These are phyloP conservation scores for Pontederia paniculata DNA, from an alignment of 176 grass and related monocot species.

Conservation along the genomic window DNA sequence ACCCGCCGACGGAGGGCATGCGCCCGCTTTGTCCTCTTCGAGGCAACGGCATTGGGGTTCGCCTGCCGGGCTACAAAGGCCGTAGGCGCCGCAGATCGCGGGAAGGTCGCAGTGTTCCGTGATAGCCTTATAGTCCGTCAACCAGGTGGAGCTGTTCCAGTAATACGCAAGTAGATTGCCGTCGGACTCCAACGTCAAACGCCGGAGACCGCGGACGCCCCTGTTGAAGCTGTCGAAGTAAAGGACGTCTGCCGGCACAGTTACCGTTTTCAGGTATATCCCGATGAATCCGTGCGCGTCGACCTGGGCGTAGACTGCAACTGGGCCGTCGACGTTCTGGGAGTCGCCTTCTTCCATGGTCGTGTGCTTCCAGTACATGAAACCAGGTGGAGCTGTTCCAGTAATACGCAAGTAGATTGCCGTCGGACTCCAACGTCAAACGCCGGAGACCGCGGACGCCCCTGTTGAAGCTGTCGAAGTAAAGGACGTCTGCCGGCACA, in stretches of 20 bases:
- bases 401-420: constrained; percentile 76
- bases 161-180: constrained; percentile 76
- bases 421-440: constrained; percentile 57
- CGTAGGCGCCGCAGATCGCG: constrained; percentile 52
- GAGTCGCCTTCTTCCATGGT: constrained; percentile 66
- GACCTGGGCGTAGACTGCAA: constrained; percentile 52
- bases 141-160: constrained; percentile 57
- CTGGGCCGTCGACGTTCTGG: constrained; percentile 30
- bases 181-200: constrained; percentile 61
- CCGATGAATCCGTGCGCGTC: constrained; percentile 62
- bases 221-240: constrained; percentile 80
- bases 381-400: constrained; percentile 54
- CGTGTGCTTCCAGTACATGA: constrained; percentile 78
- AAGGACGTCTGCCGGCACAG: constrained; percentile 41
- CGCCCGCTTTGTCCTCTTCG: constrained; percentile 29
- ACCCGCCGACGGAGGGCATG: constrained; percentile 19
- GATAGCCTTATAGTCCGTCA: constrained; percentile 54
- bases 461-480: constrained; percentile 79
- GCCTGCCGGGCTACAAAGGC: constrained; percentile 32
- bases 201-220: constrained; percentile 35
- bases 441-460: constrained; percentile 42
- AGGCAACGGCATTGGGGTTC: constrained; percentile 50
- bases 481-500: constrained; percentile 41
- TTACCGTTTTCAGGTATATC: constrained; percentile 62
- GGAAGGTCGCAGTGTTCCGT: constrained; percentile 50